Percentiles rank a stretch among this genome's conserved stretches.
Conservation (phyloP, 306 rosid genomes). For the Myrica gale region DNA sequence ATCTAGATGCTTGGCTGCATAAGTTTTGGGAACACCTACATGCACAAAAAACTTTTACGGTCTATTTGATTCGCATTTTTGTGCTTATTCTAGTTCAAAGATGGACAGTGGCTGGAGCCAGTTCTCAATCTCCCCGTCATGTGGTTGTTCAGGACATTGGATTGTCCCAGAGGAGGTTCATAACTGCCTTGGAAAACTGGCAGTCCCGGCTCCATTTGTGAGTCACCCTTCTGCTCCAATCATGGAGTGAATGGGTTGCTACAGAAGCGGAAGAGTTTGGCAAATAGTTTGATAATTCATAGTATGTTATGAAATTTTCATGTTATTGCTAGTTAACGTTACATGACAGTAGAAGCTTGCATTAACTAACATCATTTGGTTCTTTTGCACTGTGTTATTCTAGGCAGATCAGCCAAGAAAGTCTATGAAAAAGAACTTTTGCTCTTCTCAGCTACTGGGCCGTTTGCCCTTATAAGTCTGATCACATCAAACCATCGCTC, state of each 20-base stretch:
- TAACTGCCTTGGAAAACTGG: neutral
- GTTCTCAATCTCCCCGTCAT: neutral
- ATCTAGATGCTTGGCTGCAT: neutral
- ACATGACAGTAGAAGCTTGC: neutral
- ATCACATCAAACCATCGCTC: neutral
- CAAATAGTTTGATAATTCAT: neutral
- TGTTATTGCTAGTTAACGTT: neutral
- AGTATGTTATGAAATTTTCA: neutral
- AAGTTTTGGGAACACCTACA: neutral
- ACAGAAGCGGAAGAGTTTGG: neutral
- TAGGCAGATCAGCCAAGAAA: neutral
- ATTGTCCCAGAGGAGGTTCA: neutral
- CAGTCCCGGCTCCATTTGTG: neutral
- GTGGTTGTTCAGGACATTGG: neutral
- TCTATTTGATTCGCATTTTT: neutral
- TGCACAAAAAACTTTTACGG: neutral
- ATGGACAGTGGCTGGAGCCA: conserved; percentile 1
- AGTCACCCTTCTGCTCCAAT: neutral
- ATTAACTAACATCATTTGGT: neutral
- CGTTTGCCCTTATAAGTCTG: neutral
- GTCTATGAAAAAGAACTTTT: neutral
- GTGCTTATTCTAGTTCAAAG: neutral
- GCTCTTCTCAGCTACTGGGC: neutral
- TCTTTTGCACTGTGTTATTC: neutral
- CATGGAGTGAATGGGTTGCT: neutral